Conservation (phyloP, 768 basidiomycete genomes). For the Imleria badia region DNA sequence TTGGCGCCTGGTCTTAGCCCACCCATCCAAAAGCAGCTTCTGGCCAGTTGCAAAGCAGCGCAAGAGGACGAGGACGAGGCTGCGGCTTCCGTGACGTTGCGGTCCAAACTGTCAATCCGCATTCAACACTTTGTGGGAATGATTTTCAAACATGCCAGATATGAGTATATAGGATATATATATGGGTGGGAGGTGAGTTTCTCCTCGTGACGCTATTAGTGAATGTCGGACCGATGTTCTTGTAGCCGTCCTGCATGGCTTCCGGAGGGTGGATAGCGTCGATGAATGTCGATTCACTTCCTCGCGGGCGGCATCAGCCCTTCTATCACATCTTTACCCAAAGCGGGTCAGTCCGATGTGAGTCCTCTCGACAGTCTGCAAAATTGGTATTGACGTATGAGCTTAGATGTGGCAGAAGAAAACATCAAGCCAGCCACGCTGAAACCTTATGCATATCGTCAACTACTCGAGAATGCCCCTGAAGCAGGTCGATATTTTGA, state of each 20-base stretch:
- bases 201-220: not conserved
- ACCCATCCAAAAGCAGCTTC: constrained; percentile 26
- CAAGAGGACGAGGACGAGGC: constrained; percentile 33
- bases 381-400: not conserved
- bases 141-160: constrained; percentile 42
- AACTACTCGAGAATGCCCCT: constrained; percentile 26
- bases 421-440: constrained; percentile 28
- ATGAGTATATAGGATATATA: constrained; percentile 44
- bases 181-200: constrained; percentile 48
- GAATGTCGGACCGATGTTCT: not conserved
- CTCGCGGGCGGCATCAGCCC: constrained; percentile 45
- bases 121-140: constrained; percentile 50
- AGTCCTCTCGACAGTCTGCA: constrained; percentile 8
- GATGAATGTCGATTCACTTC: constrained; percentile 43
- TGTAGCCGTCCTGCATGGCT: constrained; percentile 37
- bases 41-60: constrained; percentile 30
- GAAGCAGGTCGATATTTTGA: constrained; percentile 39
- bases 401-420: constrained; percentile 38
- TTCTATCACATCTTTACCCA: constrained; percentile 44
- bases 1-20: constrained; percentile 35
- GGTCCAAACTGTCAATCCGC: constrained; percentile 21
- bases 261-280: constrained; percentile 43
- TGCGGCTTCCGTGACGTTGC: constrained; percentile 25
- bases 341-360: constrained; percentile 40
- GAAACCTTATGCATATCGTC: constrained; percentile 15